Conservation (phyloP, 768 basidiomycete species). For the Agaricus blazei region DNA sequence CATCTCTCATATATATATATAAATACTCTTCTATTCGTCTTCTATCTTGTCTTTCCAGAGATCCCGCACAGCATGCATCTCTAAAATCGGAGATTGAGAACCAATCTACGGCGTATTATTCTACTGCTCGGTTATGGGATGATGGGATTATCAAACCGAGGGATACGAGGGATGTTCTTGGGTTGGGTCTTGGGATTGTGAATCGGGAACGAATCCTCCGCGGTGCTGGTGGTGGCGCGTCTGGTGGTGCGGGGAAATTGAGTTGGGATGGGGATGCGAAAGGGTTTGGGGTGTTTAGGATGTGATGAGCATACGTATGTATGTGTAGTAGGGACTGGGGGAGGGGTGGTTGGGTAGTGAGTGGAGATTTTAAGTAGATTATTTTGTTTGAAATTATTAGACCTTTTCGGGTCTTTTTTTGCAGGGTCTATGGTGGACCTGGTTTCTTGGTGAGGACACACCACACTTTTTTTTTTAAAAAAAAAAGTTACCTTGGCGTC, state of each 20-base stretch:
- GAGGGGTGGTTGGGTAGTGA: too few species aligned
- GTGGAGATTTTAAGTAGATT: conserved; percentile 16
- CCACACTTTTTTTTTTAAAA: too few species aligned
- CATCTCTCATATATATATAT: neutral
- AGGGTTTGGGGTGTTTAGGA: conserved; percentile 89
- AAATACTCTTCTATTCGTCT: neutral
- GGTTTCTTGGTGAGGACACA: too few species aligned
- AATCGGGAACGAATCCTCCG: conserved; percentile 33
- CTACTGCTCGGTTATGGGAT: conserved; percentile 92
- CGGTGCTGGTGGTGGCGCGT: neutral
- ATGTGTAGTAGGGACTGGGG: too few species aligned
- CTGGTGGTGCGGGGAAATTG: conserved; percentile 20
- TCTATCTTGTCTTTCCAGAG: conserved; percentile 36
- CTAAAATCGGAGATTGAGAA: conserved; percentile 81
- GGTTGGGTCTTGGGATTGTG: conserved; percentile 82
- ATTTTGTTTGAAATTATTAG: too few species aligned
- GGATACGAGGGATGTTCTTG: conserved; percentile 85
- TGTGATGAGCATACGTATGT: conserved; percentile 38
- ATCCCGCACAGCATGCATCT: conserved; percentile 70
- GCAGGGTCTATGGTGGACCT: too few species aligned
- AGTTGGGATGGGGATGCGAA: conserved; percentile 70
- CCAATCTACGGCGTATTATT: conserved; percentile 84
- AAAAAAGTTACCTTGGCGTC: too few species aligned
- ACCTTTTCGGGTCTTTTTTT: too few species aligned
- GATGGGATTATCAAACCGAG: conserved; percentile 87